A percentile compares a stretch with the other conserved stretches of the same genome.
Evolutionary conservation across 768 basidiomycete species (phyloP).

Genomic region (Lanmaoa pseudosensibilis): DNA sequence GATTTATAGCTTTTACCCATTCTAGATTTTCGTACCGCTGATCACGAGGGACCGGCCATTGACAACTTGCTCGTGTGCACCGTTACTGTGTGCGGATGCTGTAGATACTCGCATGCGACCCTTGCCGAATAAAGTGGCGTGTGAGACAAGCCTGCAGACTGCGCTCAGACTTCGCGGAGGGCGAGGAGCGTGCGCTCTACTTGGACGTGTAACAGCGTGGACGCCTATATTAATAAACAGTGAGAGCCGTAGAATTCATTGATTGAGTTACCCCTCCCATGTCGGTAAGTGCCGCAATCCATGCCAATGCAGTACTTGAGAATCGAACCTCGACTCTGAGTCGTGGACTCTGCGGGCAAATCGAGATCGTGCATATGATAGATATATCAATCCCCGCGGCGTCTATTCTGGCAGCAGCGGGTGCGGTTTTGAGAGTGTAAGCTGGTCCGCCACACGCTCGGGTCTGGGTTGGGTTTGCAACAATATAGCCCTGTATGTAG

Average conservation of each 20-base stretch:
- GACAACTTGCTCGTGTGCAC: slow-evolving; percentile 3
- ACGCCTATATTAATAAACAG: slow-evolving; percentile 9
- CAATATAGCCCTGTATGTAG: neutral
- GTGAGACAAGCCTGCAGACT: neutral
- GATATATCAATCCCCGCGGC: neutral
- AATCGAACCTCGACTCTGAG: neutral
- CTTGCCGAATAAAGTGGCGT: neutral
- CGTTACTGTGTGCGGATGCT: neutral
- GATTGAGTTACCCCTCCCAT: neutral
- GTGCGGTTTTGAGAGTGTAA: neutral
- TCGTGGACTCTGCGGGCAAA: neutral
- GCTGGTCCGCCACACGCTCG: neutral
- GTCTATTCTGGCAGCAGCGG: neutral
- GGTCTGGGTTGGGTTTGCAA: neutral
- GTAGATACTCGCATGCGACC: neutral
- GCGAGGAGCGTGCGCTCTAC: neutral
- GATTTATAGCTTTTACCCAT: neutral
- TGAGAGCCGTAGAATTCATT: neutral
- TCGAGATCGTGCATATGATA: neutral
- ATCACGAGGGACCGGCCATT: neutral
- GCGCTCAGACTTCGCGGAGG: neutral
- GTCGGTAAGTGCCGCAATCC: slow-evolving; percentile 1
- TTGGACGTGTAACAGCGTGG: neutral
- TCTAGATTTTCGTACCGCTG: neutral
- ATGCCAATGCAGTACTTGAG: neutral